A percentile compares a stretch with the other conserved stretches of the same genome.
Evolutionary conservation across 768 basidiomycete genomes (phyloP).

Genomic region (Amanita molliuscula): DNA sequence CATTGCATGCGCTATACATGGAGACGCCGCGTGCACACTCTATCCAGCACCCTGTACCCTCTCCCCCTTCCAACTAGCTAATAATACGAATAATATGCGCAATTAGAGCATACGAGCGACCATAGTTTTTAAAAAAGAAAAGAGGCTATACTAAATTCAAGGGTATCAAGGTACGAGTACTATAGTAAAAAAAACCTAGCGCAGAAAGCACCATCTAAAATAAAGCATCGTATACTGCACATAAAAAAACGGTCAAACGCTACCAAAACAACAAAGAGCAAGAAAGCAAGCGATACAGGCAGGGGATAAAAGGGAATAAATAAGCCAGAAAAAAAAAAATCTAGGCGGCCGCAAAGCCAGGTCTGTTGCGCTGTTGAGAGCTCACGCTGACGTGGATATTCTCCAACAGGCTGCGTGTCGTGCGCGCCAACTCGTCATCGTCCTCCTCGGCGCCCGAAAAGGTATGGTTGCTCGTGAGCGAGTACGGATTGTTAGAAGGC

Average conservation of each 20-base stretch:
- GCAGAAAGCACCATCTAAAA: background rate
- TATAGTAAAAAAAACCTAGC: background rate
- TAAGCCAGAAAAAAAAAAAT: slow-evolving; percentile 1
- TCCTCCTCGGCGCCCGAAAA: background rate
- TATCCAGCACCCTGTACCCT: background rate
- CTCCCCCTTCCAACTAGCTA: background rate
- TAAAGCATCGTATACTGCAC: background rate
- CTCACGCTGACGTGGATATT: slow-evolving; percentile 3
- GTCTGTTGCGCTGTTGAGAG: slow-evolving; percentile 5
- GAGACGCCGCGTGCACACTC: background rate
- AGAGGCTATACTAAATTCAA: background rate
- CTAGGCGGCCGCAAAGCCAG: slow-evolving; percentile 4
- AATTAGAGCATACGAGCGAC: slow-evolving; percentile 1
- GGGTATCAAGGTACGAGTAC: background rate
- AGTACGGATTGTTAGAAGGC: background rate
- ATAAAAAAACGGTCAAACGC: background rate
- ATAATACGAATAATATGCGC: background rate
- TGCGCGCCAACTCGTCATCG: background rate
- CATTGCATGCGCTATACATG: background rate
- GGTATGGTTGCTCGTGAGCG: background rate
- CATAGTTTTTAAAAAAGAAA: background rate
- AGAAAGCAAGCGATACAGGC: slow-evolving; percentile 4
- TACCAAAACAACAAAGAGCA: slow-evolving; percentile 6
- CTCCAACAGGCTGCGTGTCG: slow-evolving; percentile 3
- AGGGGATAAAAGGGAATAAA: background rate